phyloP scores from a whole-genome alignment of 768 basidiomycete genomes.

The Phallus indusiatus region DNA sequence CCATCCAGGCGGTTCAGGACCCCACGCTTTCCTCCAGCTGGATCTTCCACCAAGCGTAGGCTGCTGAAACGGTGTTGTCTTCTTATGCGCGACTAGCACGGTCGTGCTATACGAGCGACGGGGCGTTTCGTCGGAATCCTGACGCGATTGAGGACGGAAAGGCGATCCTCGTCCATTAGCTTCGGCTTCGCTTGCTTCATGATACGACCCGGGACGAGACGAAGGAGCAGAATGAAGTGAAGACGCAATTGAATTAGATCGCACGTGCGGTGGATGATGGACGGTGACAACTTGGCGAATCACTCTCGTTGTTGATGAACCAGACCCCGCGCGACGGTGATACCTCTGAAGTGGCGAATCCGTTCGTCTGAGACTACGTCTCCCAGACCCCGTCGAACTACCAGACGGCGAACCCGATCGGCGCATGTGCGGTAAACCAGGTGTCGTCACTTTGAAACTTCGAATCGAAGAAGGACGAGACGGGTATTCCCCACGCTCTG shows the following conservation, averaged over 20 bases:
- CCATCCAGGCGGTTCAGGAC: slow-evolving; percentile 80
- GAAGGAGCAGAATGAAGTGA: slow-evolving; percentile 69
- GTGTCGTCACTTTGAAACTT: slow-evolving; percentile 49
- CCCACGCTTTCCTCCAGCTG: slow-evolving; percentile 89
- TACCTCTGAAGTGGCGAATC: slow-evolving; percentile 66
- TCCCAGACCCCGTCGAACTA: slow-evolving; percentile 60
- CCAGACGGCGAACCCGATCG: slow-evolving; percentile 66
- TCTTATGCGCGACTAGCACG: slow-evolving; percentile 77
- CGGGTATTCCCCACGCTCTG: slow-evolving; percentile 67
- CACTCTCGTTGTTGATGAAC: slow-evolving; percentile 76
- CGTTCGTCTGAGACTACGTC: slow-evolving; percentile 39
- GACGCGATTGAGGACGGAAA: slow-evolving; percentile 40
- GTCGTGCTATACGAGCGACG: slow-evolving; percentile 33
- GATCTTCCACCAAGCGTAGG: slow-evolving; percentile 29
- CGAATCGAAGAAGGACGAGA: slow-evolving; percentile 81
- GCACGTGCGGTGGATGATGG: slow-evolving; percentile 44
- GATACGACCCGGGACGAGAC: slow-evolving; percentile 68
- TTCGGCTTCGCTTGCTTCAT: slow-evolving; percentile 66
- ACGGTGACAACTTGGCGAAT: slow-evolving; percentile 51
- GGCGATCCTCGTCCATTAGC: slow-evolving; percentile 55
- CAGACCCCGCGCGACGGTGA: slow-evolving; percentile 72
- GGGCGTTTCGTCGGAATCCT: slow-evolving; percentile 37
- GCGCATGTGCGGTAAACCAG: slow-evolving; percentile 18
- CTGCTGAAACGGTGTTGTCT: slow-evolving; percentile 63
- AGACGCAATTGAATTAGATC: slow-evolving; percentile 70